Evolutionary conservation across 495 filamentous ascomycete genomes (phyloP), one percentile per base, ranked within the genome.

Genomic region (Staphylotrichum longicolle): DNA sequence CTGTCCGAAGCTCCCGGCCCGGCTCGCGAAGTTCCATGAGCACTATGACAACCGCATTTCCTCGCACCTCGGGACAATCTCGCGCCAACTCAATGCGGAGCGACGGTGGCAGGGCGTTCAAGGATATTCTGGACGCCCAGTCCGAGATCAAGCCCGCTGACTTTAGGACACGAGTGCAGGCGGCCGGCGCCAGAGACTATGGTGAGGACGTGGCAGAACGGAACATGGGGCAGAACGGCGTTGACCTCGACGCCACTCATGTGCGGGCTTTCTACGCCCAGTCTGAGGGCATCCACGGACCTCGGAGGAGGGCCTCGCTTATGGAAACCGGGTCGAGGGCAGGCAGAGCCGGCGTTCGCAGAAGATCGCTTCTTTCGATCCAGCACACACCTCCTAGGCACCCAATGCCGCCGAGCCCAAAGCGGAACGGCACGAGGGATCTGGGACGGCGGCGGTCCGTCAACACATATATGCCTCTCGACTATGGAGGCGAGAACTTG

Each of bases 201-300:
- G 80, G 78, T 40, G 80, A 84, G 65, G 82, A 83, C 64, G 81
- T 84, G 0, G 82, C 82, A 5, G 81, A 83, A 47, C 71, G 82
- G 32, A 84, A 84, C 57, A 74, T 82, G 49, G 69, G 58, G 15
- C 62, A 70, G 54, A 78, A 74, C 49, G 70, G 72, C 2, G 68
- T 68, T 54, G 54, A 70, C 37, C 62, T 73, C 6, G 61, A 64
- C 20, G 70, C 74, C 2, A 45, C 62, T 4, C 70, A 71, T 7
- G 72, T 74, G 11, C 58, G 62, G 48, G 69, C 69, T 1, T 77
- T 70, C 40, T 70, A 75, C 62, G 60, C 70, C 4, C 65, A 60
- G 27, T 51, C 62, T 27, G 20, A 27, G 20, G 20, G 20, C 20
- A 27, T 27, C 20, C 20, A 27, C 20, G 20, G 20, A 27, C 20